A percentile compares a stretch with the other conserved stretches of the same genome.
Conservation (phyloP, 768 basidiomycete genomes). For the Lactarius vividus region DNA sequence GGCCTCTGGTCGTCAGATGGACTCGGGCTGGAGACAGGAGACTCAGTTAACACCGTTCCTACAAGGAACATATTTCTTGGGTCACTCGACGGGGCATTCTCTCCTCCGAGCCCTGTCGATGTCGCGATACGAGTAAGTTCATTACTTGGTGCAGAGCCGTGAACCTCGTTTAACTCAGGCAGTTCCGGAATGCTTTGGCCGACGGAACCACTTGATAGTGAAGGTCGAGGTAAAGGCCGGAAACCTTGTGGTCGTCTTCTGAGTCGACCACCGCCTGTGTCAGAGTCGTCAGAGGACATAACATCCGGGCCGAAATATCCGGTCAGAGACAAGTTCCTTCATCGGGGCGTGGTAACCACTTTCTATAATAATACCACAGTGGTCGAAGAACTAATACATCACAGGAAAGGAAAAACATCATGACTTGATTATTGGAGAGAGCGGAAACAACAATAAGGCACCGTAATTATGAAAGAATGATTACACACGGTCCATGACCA, state of each 20-base stretch:
- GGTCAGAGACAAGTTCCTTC: background rate
- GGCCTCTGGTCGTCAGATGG: slow-evolving; percentile 5
- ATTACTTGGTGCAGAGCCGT: slow-evolving; percentile 5
- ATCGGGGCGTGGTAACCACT: slow-evolving; percentile 6
- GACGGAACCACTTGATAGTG: background rate
- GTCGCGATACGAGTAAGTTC: slow-evolving; percentile 1
- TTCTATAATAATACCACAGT: background rate
- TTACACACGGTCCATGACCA: slow-evolving; percentile 1
- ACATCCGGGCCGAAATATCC: slow-evolving; percentile 1
- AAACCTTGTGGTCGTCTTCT: slow-evolving; percentile 4
- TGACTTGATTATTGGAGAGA: background rate
- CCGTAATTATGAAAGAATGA: slow-evolving; percentile 2
- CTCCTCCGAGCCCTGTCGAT: background rate
- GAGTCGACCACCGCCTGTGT: background rate
- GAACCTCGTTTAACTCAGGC: background rate
- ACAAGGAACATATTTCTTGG: background rate
- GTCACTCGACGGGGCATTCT: slow-evolving; percentile 3
- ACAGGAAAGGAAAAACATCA: background rate
- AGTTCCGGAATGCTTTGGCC: background rate
- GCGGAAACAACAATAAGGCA: background rate
- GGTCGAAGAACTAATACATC: background rate
- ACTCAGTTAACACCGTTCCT: slow-evolving; percentile 14
- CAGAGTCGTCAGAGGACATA: slow-evolving; percentile 16
- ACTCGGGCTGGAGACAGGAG: slow-evolving; percentile 16
- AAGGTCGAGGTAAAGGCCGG: slow-evolving; percentile 1